Base-by-base conservation (phyloP, 441 rosid species). In the Jatropha podagrica region DNA sequence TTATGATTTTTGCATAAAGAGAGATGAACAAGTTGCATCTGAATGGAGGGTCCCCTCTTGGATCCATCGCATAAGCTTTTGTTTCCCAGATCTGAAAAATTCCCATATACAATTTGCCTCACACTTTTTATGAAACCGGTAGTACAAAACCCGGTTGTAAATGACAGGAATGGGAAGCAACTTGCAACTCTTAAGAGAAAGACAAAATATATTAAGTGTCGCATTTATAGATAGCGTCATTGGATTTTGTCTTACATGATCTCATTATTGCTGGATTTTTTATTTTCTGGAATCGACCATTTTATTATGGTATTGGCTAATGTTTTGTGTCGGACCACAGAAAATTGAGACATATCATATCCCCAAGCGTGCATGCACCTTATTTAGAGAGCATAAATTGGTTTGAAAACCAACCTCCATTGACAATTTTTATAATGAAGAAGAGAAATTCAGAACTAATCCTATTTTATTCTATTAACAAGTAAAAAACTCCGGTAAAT, bases 11-110 rank as follows among this genome's bases (percentile, higher is more conserved):
- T 13, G 7, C 37, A 52, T 18, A 42, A 27, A 58, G 65, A 11
- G 49, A 69, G 67, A 59, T 27, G 78, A 58, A 18, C 74, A 69
- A 76, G 74, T 69, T 69, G 74, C 62, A 48, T 11, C 4, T 6
- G 44, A 17, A 62, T 2, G 40, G 5, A 20, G 72, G 66, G 40
- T 8, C 18, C 73, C 49, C 20, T n/a, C 5, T 2, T 68, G 15
- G 4, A 59, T 59, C 78, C 42, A 68, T 61, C 58, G 68, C 64
- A 46, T 10, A 14, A 38, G 8, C 41, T 20, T 49, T 48, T 75
- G 52, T 38, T 48, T 38, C 27, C 18, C 37, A 60, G 20, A 61
- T 67, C 38, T 49, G 68, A 48, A 48, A 48, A 20, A 18, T 58
- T 68, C n/a, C 78, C 49, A 75, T 59, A 13, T 37, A 59, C 73